Evolutionary conservation across 805 yeast genomes (phyloP), one percentile per base, ranked within the genome.

Genomic region (Candida ortonii): DNA sequence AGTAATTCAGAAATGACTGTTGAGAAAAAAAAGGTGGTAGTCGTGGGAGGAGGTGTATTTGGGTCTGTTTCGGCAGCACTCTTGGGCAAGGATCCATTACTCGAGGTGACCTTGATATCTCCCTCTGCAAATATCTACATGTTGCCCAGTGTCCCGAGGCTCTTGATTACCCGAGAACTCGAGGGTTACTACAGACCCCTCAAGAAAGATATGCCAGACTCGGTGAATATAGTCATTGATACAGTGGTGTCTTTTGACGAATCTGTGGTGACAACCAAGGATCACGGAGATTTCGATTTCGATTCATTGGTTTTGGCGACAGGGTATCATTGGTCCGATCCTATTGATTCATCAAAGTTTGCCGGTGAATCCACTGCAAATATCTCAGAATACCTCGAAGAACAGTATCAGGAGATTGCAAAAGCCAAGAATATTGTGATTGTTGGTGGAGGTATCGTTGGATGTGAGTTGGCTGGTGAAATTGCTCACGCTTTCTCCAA

Each of bases 361-460:
- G 39, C 20, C n/a, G 16, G 25, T 13, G 15, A 22, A 10, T 19
- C 33, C 16, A n/a, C 29, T 3, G 41, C 47, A 22, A 36, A 36
- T 15, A 36, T 43, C 22, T 24, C 38, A 11, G 27, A 16, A 1
- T 47, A 54, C 30, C 42, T 47, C 18, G 34, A 34, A 8, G 21
- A 30, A 6, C 41, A 44, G 17, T 35, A 32, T 13, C 40, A 43
- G 4, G 30, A 36, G 25, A 30, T 57, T 8, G 40, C 38, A 11
- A 26, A 31, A 4, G 57, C 62, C 1, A 47, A 52, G 15, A 36
- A 51, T 19, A 49, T 59, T 12, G 55, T 50, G 3, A 33, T 61
- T 15, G 39, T 59, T 12, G 67, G 67, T 23, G 65, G 62, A 14
- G 67, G 65, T 2, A 47, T 50, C 32, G 47, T 44, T 15, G 62